Evolutionary conservation across 192 early-diverging fungal species (phyloP).

Genomic region (Mortierella alpina): DNA sequence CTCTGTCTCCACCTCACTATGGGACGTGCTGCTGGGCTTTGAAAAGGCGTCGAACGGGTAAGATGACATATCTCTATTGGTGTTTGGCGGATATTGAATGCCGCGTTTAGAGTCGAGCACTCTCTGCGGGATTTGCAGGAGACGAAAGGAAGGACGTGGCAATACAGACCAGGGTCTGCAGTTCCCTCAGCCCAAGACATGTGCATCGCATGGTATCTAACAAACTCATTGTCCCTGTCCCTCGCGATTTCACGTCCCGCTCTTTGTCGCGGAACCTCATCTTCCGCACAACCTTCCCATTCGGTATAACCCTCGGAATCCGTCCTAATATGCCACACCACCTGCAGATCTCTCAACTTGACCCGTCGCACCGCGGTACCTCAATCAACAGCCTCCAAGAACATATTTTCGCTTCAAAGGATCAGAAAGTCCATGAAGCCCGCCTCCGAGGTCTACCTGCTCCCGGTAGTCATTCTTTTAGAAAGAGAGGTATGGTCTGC

Average conservation of each 20-base stretch:
- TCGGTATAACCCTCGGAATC: too few relatives aligned
- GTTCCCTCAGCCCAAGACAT: too few relatives aligned
- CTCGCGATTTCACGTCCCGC: not conserved
- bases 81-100: not conserved
- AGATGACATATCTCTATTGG: conserved; percentile 5
- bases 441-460: conserved; percentile 58
- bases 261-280: not conserved
- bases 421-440: conserved; percentile 51
- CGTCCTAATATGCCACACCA: not conserved
- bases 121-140: too few relatives aligned
- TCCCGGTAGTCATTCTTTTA: conserved; percentile 72
- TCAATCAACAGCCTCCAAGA: conserved; percentile 33
- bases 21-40: conserved; percentile 73
- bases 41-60: conserved; percentile 63
- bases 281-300: too few relatives aligned
- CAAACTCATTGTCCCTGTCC: too few relatives aligned
- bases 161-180: too few relatives aligned
- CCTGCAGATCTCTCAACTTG: conserved; percentile 61
- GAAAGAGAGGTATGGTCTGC: conserved; percentile 68
- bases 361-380: conserved; percentile 58
- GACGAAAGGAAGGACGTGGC: too few relatives aligned
- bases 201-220: too few relatives aligned
- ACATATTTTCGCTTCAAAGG: conserved; percentile 40
- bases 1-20: conserved; percentile 66
- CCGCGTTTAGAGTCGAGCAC: too few relatives aligned